Evolutionary conservation across 805 yeast species (phyloP).

Genomic region (Cyberlindnera euphorbiiphila): DNA sequence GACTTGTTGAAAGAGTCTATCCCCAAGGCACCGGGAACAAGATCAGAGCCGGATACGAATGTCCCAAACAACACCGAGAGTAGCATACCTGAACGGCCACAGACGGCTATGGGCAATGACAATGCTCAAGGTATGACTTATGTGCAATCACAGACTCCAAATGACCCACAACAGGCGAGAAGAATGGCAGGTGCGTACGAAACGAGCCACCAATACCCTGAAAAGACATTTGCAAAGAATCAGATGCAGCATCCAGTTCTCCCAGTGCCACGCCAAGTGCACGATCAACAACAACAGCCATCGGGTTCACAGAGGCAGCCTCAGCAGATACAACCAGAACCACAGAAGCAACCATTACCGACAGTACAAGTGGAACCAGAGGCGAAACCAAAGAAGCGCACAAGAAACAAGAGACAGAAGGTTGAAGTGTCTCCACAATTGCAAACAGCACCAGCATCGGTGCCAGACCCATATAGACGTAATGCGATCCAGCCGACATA

Average conservation of each 20-base stretch:
- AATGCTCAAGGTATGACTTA: conserved; percentile 5
- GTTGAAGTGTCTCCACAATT: background rate
- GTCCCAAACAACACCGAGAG: conserved; percentile 8
- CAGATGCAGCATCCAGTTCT: conserved; percentile 5
- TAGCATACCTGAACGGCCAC: conserved; percentile 13
- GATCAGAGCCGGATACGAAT: conserved; percentile 23
- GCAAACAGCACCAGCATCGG: background rate
- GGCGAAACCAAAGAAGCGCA: conserved; percentile 7
- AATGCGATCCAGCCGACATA: conserved; percentile 17
- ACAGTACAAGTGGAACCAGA: conserved; percentile 1
- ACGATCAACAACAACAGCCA: conserved; percentile 9
- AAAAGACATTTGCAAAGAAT: too few species aligned
- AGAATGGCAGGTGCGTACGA: too few species aligned
- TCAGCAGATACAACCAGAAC: conserved; percentile 2
- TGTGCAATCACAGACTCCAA: conserved; percentile 6
- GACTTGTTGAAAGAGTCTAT: conserved; percentile 14
- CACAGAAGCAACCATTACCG: conserved; percentile 2
- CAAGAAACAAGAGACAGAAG: conserved; percentile 9
- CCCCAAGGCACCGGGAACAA: conserved; percentile 19
- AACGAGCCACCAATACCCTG: too few species aligned
- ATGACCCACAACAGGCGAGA: conserved; percentile 5
- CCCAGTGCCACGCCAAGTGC: conserved; percentile 6
- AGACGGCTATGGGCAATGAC: conserved; percentile 11
- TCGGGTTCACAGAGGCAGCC: background rate
- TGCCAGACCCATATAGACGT: conserved; percentile 4